Evolutionary conservation across 139 green algal species (phyloP).

Genomic region (Auxenochlorella pyrenoidosa): DNA sequence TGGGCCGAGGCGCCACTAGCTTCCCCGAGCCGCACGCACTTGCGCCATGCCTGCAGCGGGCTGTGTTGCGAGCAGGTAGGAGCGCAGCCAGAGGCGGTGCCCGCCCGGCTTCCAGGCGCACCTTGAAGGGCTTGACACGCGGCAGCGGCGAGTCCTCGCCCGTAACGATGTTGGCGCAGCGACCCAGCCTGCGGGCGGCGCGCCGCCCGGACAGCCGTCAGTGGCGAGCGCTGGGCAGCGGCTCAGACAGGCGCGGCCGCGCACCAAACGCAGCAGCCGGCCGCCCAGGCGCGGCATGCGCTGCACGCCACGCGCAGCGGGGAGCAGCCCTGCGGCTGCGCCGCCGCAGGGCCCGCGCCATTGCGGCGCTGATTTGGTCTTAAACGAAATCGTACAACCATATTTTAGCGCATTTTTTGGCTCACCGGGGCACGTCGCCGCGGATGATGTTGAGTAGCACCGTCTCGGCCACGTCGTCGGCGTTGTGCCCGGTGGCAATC

Average conservation of each 20-base stretch:
- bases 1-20: too few relatives aligned
- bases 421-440: constrained; percentile 85
- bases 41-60: too few relatives aligned
- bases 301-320: neutral
- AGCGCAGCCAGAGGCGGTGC: neutral
- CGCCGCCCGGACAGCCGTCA: too few relatives aligned
- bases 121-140: constrained; percentile 96
- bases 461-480: constrained; percentile 97
- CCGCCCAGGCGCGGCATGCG: too few relatives aligned
- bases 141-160: constrained; percentile 85
- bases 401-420: too few relatives aligned
- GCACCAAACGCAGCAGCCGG: too few relatives aligned
- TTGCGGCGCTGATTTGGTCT: too few relatives aligned
- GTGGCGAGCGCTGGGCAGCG: too few relatives aligned
- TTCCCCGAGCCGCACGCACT: too few relatives aligned
- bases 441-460: constrained; percentile 97
- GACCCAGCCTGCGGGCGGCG: constrained; percentile 64
- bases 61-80: neutral
- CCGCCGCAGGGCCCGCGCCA: too few relatives aligned
- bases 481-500: constrained; percentile 95
- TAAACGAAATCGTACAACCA: too few relatives aligned
- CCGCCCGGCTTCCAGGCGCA: neutral
- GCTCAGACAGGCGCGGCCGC: too few relatives aligned
- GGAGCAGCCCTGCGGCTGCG: neutral
- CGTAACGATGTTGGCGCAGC: constrained; percentile 89